Base-by-base conservation (phyloP, 2,329 filamentous ascomycete genomes). In the Amesomyces nigricolor region DNA sequence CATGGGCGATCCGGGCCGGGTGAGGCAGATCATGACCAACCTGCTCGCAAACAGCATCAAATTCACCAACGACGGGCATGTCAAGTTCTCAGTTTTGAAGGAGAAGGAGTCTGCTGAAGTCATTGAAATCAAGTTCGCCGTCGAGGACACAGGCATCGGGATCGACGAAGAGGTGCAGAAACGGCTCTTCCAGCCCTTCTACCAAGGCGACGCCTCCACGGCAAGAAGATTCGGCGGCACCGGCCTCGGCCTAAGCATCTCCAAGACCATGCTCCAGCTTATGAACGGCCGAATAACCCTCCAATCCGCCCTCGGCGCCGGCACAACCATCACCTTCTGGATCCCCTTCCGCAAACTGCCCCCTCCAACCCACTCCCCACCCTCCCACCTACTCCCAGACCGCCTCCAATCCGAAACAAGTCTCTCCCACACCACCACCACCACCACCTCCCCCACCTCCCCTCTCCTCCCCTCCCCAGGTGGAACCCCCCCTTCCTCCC, bases 11-110 rank as follows among this genome's bases (percentile, higher is more conserved):
- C 89, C 90, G 8, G 89, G 90, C 10, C 81, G 90, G 37, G 76
- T 95, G 32, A 82, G 91, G 47, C 91, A 95, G 65, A 91, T 95
- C 58, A 79, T 92, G 39, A 89, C 86, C 2, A 92, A 91, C 64
- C 73, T 92, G 1, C 73, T 91, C 17, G 90, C 87, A 2, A 89
- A 89, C 67, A 85, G 82, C 59, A 87, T 89, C 71, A 89, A 89
- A 62, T 89, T 89, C 64, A 89, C 86, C 0, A 82, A 79, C 14
- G 78, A 85, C 54, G 87, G 87, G 1, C 79, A 78, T 54, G 86
- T 90, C 22, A 83, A 78, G 47, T 81, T 92, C 61, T 79, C 78
- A 0, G 85, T 88, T 1, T 71, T 75, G 11, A 84, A 85, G 42
- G 78, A 83, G 56, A 78, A 76, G 43, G 85, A 91, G 66, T 82